A percentile compares a stretch with the other conserved stretches of the same genome.
phyloP scores from a whole-genome alignment of 176 grass and related monocot species.

The Bothriochloa decipiens region DNA sequence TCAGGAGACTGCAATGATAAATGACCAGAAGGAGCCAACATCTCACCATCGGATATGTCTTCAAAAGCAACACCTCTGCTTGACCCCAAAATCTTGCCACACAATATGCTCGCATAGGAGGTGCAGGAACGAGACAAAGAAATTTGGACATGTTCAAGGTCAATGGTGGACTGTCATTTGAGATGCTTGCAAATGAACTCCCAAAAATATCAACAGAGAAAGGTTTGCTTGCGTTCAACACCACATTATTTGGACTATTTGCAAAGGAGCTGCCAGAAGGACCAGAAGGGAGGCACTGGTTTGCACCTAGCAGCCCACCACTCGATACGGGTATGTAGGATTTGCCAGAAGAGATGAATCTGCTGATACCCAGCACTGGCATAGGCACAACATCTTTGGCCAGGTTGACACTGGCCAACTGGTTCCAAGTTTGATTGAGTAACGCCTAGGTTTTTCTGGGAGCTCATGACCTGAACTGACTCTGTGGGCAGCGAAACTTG shows the following conservation, averaged over 20 bases:
- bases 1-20: too few relatives aligned
- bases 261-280: background rate
- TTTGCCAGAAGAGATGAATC: background rate
- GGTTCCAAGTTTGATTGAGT: background rate
- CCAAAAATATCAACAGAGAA: background rate
- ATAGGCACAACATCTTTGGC: background rate
- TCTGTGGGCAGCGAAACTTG: conserved; percentile 17
- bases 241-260: conserved; percentile 10
- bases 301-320: background rate
- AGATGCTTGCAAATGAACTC: background rate
- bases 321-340: background rate
- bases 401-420: conserved; percentile 11
- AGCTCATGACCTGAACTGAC: conserved; percentile 6
- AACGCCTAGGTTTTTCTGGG: conserved; percentile 23
- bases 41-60: background rate
- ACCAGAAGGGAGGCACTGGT: background rate
- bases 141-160: background rate
- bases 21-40: background rate
- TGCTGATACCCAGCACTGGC: background rate
- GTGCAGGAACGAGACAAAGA: background rate
- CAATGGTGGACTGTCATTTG: background rate
- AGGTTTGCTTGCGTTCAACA: background rate
- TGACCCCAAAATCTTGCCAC: background rate
- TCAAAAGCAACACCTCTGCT: background rate
- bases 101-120: conserved; percentile 12